Evolutionary conservation across 208 protist genomes (phyloP).

Genomic region (Leishmania aethiopica): DNA sequence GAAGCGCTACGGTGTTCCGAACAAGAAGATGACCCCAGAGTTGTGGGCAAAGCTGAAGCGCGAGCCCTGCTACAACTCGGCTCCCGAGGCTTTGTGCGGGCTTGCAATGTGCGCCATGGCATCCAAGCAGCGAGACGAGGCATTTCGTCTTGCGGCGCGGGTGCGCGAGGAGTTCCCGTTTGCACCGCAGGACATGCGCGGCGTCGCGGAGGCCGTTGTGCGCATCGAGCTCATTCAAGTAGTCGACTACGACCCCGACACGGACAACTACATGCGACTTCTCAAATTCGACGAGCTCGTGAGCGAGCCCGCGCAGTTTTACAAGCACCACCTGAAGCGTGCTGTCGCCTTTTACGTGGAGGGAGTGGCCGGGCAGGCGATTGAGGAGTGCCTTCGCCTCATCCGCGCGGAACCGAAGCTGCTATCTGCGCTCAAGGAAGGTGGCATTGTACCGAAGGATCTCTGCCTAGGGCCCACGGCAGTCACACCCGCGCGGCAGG

Average conservation of each 20-base stretch:
- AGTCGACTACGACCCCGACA: slow-evolving; percentile 68
- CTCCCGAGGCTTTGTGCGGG: slow-evolving; percentile 77
- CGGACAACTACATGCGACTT: slow-evolving; percentile 78
- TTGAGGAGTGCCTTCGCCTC: slow-evolving; percentile 75
- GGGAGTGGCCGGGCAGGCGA: slow-evolving; percentile 53
- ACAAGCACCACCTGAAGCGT: slow-evolving; percentile 72
- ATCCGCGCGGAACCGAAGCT: slow-evolving; percentile 82
- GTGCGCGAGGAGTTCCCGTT: slow-evolving; percentile 77
- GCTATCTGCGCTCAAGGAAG: slow-evolving; percentile 68
- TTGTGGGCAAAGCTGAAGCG: slow-evolving; percentile 71
- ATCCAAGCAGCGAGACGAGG: slow-evolving; percentile 46
- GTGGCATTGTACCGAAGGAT: slow-evolving; percentile 53
- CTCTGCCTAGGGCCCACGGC: slow-evolving; percentile 48
- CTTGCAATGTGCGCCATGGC: slow-evolving; percentile 82
- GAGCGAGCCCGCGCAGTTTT: slow-evolving; percentile 66
- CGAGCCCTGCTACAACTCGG: slow-evolving; percentile 82
- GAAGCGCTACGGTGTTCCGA: slow-evolving; percentile 52
- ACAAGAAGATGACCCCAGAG: slow-evolving; percentile 77
- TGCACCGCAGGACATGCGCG: slow-evolving; percentile 66
- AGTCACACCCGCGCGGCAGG: slow-evolving; percentile 68
- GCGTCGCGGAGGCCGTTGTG: slow-evolving; percentile 78
- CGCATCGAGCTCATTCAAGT: slow-evolving; percentile 83
- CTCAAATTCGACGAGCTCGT: slow-evolving; percentile 78
- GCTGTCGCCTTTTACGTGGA: slow-evolving; percentile 79
- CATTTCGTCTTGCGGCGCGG: slow-evolving; percentile 37